Base-by-base conservation (phyloP, 1,284 basidiomycete species). In the Fomitopsis schrenkii region DNA sequence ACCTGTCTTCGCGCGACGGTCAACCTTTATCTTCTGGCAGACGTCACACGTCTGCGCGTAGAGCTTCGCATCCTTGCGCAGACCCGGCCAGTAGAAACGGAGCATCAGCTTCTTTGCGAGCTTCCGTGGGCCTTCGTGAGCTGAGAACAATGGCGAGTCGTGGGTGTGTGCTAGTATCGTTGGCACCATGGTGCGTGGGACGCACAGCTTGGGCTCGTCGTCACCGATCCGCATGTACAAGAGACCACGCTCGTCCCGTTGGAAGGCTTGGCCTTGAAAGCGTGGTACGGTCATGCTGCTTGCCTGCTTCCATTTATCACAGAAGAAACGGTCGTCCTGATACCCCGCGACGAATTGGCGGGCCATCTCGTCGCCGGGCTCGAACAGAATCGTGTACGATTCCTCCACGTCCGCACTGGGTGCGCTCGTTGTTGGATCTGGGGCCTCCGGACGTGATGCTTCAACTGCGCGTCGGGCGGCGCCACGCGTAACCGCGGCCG, bases 41-140 rank as follows among this genome's bases (percentile, higher is more conserved):
- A 70, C 65, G 0, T 64, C 58, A 59, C 80, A 82, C 0, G 70
- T 62, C 0, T 71, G 66, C 0, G 41, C 44, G 33, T 55, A 64
- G 2, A 15, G n/a, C 44, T 59, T 33, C 15, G 75, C 67, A 55
- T 75, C 70, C 15, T 61, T 42, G 0, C 58, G 61, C 74, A 78
- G 74, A 2, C 42, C 44, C 17, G 70, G 71, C 78, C 77, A 80
- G 59, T 69, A 77, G 60, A 64, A 76, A 3, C n/a, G 50, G 44
- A 2, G 45, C 17, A 14, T 7, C 4, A 53, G 70, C 5, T 68
- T 72, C 28, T 44, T 57, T 59, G 69, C 70, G 55, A n/a, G 64
- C 35, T 28, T 17, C 17, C 57, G 26, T 10, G 48, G 38, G 3
- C 36, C 26, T 8, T 46, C 42, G 30, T 28, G 50, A 41, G 28